phyloP scores from a whole-genome alignment of 2,329 filamentous ascomycete genomes.

The Volutella citrinella region DNA sequence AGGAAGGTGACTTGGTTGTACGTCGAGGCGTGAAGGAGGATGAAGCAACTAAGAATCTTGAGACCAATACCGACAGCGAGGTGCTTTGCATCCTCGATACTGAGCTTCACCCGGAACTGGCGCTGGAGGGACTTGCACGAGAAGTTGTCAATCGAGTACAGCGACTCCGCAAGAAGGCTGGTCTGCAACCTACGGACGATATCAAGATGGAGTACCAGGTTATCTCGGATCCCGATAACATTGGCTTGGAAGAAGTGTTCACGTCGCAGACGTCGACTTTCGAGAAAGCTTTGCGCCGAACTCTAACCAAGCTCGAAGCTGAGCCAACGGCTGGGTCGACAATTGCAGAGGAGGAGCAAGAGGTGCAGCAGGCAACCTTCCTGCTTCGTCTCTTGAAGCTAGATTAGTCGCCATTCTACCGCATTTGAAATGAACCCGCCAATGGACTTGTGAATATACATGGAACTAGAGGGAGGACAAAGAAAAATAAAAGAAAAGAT shows the following conservation, averaged over 20 bases:
- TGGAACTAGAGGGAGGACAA: no score
- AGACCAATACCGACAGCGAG: constrained; percentile 85
- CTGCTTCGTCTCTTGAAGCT: constrained; percentile 73
- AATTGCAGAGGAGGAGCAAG: constrained; percentile 80
- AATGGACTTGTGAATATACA: no score
- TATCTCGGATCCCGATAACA: constrained; percentile 71
- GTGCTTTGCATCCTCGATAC: constrained; percentile 89
- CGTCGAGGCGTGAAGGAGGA: constrained; percentile 75
- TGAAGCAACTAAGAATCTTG: constrained; percentile 67
- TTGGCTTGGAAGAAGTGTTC: constrained; percentile 70
- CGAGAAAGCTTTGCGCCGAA: constrained; percentile 74
- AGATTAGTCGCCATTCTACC: no score
- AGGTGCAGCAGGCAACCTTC: constrained; percentile 80
- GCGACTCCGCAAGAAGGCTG: constrained; percentile 88
- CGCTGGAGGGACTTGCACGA: constrained; percentile 82
- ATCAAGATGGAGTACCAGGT: constrained; percentile 92
- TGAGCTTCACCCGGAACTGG: constrained; percentile 78
- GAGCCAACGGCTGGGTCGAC: constrained; percentile 35
- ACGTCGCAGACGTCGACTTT: constrained; percentile 64
- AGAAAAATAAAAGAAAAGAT: constrained; percentile 10
- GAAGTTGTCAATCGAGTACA: constrained; percentile 95
- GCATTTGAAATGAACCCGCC: no score
- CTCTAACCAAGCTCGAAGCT: constrained; percentile 54
- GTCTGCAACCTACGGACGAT: constrained; percentile 86
- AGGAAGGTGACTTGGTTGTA: constrained; percentile 75